Base-by-base conservation (phyloP, 768 basidiomycete genomes). In the Rubroboletus satanas region DNA sequence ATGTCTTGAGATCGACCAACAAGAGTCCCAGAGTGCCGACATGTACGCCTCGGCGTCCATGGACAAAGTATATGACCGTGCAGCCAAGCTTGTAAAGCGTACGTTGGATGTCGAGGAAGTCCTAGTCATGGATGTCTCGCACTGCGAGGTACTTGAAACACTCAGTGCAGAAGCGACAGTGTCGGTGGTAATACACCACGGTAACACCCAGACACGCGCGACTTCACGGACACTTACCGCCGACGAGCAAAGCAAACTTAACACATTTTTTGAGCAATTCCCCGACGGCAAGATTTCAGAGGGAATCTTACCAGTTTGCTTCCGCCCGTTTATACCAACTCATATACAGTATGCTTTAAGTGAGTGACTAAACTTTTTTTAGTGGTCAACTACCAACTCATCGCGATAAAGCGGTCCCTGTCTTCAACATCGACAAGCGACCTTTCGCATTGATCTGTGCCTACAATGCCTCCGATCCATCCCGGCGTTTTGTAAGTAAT, bases 21-120 rank as follows among this genome's bases (percentile, higher is more conserved):
- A 75, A 46, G 72, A 77, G 11, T 59, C 68, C 17, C 56, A 50
- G 44, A 52, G 44, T 18, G 9, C 56, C 35, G 61, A 71, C 44
- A 59, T 64, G 56, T 71, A 66, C 21, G 45, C 55, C 38, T 65
- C 65, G 9, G 61, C 61, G 36, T 71, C 79, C 74, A 96, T 97
- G 93, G 90, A 94, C 64, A 84, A 82, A 57, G 86, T 98, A 10
- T 98, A 96, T 63, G 85, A 90, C 57, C 85, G 84, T n/a, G 94
- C 94, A 0, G 90, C 92, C 35, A 87, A 86, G 62, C 82, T 98
- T 39, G 90, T 98, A 56, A 85, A 88, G 70, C 83, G 87, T 44
- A 96, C 94, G 0, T 79, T 98, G 38, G 94, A 95, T 66, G 87
- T 96, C 10, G 93, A 96, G 69, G 93, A 92, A 33, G 91, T 93